Percentiles rank a stretch among this genome's conserved stretches.
Conservation (phyloP, 306 rosid species). For the Medicago lupulina region DNA sequence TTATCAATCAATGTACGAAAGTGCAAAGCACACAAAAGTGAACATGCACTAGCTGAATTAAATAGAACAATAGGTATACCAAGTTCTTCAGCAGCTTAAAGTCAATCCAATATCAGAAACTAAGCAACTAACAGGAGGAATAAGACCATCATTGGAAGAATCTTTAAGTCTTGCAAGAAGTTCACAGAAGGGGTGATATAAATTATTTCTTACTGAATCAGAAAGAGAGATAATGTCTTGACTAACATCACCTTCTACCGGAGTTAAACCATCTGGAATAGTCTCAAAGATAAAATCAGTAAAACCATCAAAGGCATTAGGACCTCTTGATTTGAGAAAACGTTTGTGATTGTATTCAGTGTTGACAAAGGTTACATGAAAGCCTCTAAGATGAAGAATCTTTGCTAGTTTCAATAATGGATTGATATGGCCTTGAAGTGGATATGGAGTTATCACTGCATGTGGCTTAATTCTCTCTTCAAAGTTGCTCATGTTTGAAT, state of each 20-base stretch:
- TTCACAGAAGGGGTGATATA: background rate
- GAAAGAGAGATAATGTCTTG: slow-evolving; percentile 1
- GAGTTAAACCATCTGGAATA: slow-evolving; percentile 39
- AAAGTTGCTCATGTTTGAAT: slow-evolving; percentile 36
- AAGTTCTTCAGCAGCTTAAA: slow-evolving; percentile 40
- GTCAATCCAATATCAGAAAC: slow-evolving; percentile 9
- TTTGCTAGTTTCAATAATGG: slow-evolving; percentile 28
- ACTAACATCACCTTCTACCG: slow-evolving; percentile 6
- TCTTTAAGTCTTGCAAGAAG: slow-evolving; percentile 34
- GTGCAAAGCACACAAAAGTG: background rate
- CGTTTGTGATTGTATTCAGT: slow-evolving; percentile 30
- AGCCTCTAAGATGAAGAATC: slow-evolving; percentile 37
- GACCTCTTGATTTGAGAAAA: slow-evolving; percentile 25
- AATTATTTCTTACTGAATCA: slow-evolving; percentile 22
- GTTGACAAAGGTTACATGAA: slow-evolving; percentile 32
- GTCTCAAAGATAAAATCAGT: slow-evolving; percentile 30
- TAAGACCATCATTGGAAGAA: slow-evolving; percentile 13
- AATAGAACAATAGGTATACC: slow-evolving; percentile 26
- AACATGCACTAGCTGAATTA: slow-evolving; percentile 1
- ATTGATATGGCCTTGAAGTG: slow-evolving; percentile 40
- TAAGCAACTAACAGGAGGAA: slow-evolving; percentile 32
- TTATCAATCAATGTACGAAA: background rate
- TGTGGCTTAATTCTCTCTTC: slow-evolving; percentile 50
- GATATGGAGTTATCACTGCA: slow-evolving; percentile 35
- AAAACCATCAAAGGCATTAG: slow-evolving; percentile 20